phyloP scores from a whole-genome alignment of 306 rosid species.

The Dryas drummondii region DNA sequence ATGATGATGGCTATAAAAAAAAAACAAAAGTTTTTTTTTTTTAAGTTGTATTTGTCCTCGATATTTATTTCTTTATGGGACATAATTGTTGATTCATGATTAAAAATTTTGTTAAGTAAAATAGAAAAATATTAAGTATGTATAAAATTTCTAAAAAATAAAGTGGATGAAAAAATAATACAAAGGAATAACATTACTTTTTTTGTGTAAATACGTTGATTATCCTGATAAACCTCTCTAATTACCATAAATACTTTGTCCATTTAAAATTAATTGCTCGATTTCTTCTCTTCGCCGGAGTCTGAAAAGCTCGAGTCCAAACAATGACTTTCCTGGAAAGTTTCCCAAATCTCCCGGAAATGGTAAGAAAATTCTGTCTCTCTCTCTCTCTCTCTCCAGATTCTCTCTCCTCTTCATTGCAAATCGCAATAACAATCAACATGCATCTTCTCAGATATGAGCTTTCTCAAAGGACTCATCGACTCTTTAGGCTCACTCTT shows the following conservation, averaged over 20 bases:
- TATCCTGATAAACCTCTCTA: background rate
- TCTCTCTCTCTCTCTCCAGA: background rate
- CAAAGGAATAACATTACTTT: background rate
- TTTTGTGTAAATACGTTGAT: background rate
- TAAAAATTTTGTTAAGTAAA: too few species aligned
- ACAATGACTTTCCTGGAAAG: constrained; percentile 18
- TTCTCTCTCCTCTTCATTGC: background rate
- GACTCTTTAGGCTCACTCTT: constrained; percentile 66
- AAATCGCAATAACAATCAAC: background rate
- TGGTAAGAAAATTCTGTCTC: background rate
- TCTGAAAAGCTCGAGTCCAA: background rate
- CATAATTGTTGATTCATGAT: too few species aligned
- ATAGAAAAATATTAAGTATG: too few species aligned
- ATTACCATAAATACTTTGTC: background rate
- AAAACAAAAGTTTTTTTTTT: too few species aligned
- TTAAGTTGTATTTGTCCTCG: too few species aligned
- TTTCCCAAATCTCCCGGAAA: constrained; percentile 12
- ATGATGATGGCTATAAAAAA: too few species aligned
- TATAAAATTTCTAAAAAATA: too few species aligned
- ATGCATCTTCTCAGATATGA: constrained; percentile 39
- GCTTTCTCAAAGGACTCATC: constrained; percentile 60
- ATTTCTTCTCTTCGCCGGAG: background rate
- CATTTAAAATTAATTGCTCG: background rate
- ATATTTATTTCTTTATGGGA: too few species aligned
- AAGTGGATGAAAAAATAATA: too few species aligned